Base-by-base conservation (phyloP, 495 filamentous ascomycete species). In the Astrocystis sublimbata region DNA sequence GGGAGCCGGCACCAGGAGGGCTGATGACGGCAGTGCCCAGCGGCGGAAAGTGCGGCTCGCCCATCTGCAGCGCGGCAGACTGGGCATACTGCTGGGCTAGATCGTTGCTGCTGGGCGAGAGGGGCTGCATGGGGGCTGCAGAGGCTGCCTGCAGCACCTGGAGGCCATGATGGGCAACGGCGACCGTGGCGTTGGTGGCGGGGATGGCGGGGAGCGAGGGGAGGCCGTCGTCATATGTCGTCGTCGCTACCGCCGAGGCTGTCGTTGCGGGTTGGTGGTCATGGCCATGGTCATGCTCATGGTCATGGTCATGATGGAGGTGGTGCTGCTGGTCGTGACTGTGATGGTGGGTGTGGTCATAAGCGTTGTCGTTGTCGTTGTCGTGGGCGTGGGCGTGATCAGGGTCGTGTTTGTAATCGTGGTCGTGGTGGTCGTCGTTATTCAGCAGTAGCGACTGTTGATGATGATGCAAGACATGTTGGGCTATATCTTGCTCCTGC, bases 101-200 rank as follows among this genome's bases (percentile, higher is more conserved):
- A 13, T 64, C 62, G 61, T 58, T 57, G 28, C 62, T 40, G 10
- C 64, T 66, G 6, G 60, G 66, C 1, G 72, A 33, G n/a, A n/a
- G n/a, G n/a, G n/a, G n/a, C n/a, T n/a, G n/a, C 1, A 63, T 30
- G 23, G 73, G 67, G 10, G 63, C 66, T 56, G 70, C 70, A 23
- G 77, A 71, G 28, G 75, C 75, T 58, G 77, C 76, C 52, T 80
- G 77, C 50, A 81, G 67, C 6, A 74, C 76, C 51, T 78, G 75
- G 30, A 80, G 72, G 23, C 73, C 74, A 74, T 79, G 77, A 53
- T 79, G 76, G 6, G 74, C 75, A 24, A 76, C 70, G 17, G 65
- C 65, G 19, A 26, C 46, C 3, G 46, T 49, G 66, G 69, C 0
- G 67, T 73, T 8, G 58, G 63, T 53, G 52, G 53, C 41, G 38